These are phyloP conservation scores for Populus alba DNA, from an alignment of 345 rosid species.

Conservation along the genomic window DNA sequence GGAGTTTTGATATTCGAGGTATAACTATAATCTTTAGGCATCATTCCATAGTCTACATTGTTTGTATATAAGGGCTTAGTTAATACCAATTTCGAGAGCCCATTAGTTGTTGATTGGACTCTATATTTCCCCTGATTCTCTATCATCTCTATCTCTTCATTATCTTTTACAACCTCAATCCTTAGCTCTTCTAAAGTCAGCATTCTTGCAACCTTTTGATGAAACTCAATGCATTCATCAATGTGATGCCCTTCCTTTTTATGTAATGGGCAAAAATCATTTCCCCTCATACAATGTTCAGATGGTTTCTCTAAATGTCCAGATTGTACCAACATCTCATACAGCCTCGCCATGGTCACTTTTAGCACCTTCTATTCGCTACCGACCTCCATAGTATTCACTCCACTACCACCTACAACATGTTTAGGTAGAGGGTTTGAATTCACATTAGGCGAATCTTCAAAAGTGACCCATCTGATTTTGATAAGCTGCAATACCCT, in stretches of 20 bases:
- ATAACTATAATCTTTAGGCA: not conserved
- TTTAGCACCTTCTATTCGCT: rapidly evolving
- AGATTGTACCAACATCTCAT: rapidly evolving
- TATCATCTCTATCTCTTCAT: too few relatives aligned
- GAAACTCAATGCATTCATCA: too few relatives aligned
- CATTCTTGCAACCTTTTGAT: not conserved
- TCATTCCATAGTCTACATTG: too few relatives aligned
- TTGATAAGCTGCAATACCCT: too few relatives aligned
- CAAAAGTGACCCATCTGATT: not conserved
- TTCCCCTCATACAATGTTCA: rapidly evolving
- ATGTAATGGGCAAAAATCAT: not conserved
- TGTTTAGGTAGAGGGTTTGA: not conserved
- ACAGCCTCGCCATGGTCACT: rapidly evolving
- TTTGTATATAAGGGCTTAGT: not conserved
- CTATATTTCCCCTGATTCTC: too few relatives aligned
- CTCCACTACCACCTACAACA: rapidly evolving
- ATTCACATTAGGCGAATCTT: not conserved
- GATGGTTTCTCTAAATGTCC: rapidly evolving
- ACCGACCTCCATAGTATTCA: not conserved
- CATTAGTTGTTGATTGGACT: not conserved
- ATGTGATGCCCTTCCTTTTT: not conserved
- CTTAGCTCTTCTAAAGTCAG: not conserved
- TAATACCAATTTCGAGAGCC: not conserved
- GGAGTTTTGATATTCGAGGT: too few relatives aligned
- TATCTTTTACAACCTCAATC: rapidly evolving